Percentiles rank a stretch among this genome's conserved stretches.
phyloP scores from a whole-genome alignment of 768 basidiomycete species.

The Serendipita sp. region DNA sequence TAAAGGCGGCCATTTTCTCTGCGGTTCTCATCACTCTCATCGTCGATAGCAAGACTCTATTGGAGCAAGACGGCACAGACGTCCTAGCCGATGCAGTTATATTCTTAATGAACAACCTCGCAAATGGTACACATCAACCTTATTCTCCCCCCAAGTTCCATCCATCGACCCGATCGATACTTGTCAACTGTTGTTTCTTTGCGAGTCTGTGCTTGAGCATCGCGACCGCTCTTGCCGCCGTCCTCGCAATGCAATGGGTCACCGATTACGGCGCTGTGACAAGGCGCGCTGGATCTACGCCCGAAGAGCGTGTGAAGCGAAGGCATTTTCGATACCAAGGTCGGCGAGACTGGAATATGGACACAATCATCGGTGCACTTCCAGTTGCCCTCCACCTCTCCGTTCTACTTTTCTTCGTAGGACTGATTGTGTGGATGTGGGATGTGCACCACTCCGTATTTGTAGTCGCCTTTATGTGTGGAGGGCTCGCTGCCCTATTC shows the following conservation, averaged over 20 bases:
- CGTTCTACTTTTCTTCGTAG: not conserved
- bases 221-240: not conserved
- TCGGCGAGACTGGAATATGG: not conserved
- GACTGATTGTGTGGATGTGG: not conserved
- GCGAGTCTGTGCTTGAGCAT: not conserved
- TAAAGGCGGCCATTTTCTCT: not conserved
- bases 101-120: not conserved
- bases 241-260: not conserved
- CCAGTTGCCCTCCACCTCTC: not conserved
- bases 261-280: not conserved
- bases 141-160: not conserved
- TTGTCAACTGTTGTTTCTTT: not conserved
- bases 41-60: not conserved
- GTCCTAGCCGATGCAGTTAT: not conserved
- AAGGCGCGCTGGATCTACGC: not conserved
- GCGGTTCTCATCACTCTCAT: not conserved
- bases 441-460: not conserved
- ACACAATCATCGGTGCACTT: not conserved
- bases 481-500: not conserved
- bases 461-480: not conserved
- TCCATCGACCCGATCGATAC: not conserved
- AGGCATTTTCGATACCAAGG: not conserved
- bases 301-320: not conserved
- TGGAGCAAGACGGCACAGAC: not conserved
- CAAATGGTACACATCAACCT: not conserved